Percentiles rank a stretch among this genome's conserved stretches.
phyloP scores from a whole-genome alignment of 768 basidiomycete species.

The Lactarius sanguifluus region DNA sequence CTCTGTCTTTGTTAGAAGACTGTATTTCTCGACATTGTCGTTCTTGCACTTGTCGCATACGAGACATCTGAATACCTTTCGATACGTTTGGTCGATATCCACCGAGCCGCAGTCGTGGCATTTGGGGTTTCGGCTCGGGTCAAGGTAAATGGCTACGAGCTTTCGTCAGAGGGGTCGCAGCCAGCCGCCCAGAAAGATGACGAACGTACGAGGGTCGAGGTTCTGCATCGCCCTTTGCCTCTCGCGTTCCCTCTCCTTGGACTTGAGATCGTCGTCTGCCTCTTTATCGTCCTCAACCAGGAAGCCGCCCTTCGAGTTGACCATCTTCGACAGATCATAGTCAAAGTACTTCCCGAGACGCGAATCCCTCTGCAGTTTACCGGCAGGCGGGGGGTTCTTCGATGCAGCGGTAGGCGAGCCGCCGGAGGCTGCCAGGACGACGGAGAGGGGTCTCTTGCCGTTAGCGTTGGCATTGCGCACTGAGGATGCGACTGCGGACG shows the following conservation, averaged over 20 bases:
- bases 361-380: slow-evolving; percentile 66
- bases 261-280: slow-evolving; percentile 67
- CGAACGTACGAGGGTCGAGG: slow-evolving; percentile 64
- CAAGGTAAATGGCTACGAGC: slow-evolving; percentile 70
- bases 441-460: slow-evolving; percentile 62
- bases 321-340: slow-evolving; percentile 95
- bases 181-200: too few species aligned
- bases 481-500: slow-evolving; percentile 49
- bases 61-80: slow-evolving; percentile 77
- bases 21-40: slow-evolving; percentile 87
- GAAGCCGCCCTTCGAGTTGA: slow-evolving; percentile 96
- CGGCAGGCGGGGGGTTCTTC: slow-evolving; percentile 35
- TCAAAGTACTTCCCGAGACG: slow-evolving; percentile 92
- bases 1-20: slow-evolving; percentile 95
- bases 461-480: slow-evolving; percentile 64
- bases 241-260: slow-evolving; percentile 82
- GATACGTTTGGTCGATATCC: slow-evolving; percentile 82
- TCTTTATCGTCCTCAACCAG: slow-evolving; percentile 87
- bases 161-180: slow-evolving; percentile 2
- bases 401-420: slow-evolving; percentile 56
- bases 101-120: slow-evolving; percentile 85
- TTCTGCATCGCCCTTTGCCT: slow-evolving; percentile 73
- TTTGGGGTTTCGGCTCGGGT: slow-evolving; percentile 72
- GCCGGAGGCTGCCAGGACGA: slow-evolving; percentile 52
- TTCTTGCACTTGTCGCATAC: slow-evolving; percentile 93